Evolutionary conservation across 805 yeast genomes (phyloP), one percentile per base, ranked within the genome.

Genomic region (Crinitomyces ghanaensis): DNA sequence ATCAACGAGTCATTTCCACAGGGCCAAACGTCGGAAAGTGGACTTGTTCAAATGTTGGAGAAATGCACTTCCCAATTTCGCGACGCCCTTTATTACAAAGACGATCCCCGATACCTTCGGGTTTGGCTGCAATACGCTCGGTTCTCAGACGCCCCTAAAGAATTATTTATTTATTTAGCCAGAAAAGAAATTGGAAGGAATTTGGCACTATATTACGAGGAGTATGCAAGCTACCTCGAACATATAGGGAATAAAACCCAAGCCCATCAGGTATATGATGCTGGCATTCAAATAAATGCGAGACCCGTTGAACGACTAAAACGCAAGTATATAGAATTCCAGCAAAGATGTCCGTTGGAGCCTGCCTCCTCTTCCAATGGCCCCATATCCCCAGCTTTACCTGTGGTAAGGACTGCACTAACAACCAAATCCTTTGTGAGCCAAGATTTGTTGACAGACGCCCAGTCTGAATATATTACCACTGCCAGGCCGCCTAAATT

Each of bases 71-170:
- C 73, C 25, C 65, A 64, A 39, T 81, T 83, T 49, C 63, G 74
- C 45, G 81, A 78, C 43, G 68, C 66, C 20, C 56, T 57, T 1
- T 73, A 72, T 40, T 88, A 85, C 52, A 76, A 74, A 38, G 78
- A 86, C 51, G 96, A 88, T 51, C 74, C 88, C 1, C 58, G 96
- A 30, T 85, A 80, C 49, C 54, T 88, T 31, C 68, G 66, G 40
- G 66, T 85, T 2, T 88, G 98, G 96, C 54, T 86, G 25, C 74
- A 73, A 43, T 85, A 83, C 51, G 72, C 80, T 6, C 68, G 66
- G 16, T 74, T 68, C 47, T 68, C 79, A 2, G 82, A 77, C 39
- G 67, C 77, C 11, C 85, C 86, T 0, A 60, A 72, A 26, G 86
- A 78, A 34, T 63, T 81, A 2, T 85, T 77, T 51, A 63, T 70